Evolutionary conservation across 2,329 filamentous ascomycete species (phyloP).

Genomic region (Knufia fluminis): DNA sequence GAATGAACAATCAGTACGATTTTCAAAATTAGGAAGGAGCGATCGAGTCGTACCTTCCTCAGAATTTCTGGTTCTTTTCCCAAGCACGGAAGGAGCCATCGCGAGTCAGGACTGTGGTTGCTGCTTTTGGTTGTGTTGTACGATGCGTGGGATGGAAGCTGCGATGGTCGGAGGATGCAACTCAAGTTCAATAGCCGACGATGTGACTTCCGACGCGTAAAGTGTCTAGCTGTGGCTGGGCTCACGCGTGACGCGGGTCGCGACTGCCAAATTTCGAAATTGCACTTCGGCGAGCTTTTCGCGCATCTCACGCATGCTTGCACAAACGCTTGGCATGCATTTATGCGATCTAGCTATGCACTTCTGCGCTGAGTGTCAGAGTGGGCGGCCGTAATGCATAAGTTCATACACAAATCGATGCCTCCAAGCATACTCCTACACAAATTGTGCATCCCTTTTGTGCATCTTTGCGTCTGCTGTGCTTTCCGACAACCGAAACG

Average conservation of each 20-base stretch:
- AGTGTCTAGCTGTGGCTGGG: neutral
- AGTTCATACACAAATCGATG: neutral
- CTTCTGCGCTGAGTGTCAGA: neutral
- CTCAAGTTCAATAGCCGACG: neutral
- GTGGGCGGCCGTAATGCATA: neutral
- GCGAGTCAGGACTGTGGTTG: conserved; percentile 29
- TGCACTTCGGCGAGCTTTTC: neutral
- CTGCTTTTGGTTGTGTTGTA: conserved; percentile 25
- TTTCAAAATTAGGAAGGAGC: conserved; percentile 5
- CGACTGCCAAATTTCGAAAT: neutral
- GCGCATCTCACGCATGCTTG: neutral
- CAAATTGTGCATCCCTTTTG: neutral
- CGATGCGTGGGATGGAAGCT: conserved; percentile 20
- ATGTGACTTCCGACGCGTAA: neutral
- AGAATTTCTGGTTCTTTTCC: conserved; percentile 34
- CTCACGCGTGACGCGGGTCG: neutral
- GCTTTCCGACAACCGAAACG: too few relatives aligned
- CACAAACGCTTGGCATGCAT: neutral
- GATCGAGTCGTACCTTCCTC: conserved; percentile 31
- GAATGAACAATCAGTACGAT: neutral
- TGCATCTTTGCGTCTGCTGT: neutral
- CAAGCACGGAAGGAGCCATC: conserved; percentile 29
- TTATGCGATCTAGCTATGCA: neutral
- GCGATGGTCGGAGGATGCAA: conserved; percentile 6
- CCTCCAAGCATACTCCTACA: too few relatives aligned